These are phyloP conservation scores for Passiflora organensis DNA, from an alignment of 345 rosid species.

Conservation along the genomic window DNA sequence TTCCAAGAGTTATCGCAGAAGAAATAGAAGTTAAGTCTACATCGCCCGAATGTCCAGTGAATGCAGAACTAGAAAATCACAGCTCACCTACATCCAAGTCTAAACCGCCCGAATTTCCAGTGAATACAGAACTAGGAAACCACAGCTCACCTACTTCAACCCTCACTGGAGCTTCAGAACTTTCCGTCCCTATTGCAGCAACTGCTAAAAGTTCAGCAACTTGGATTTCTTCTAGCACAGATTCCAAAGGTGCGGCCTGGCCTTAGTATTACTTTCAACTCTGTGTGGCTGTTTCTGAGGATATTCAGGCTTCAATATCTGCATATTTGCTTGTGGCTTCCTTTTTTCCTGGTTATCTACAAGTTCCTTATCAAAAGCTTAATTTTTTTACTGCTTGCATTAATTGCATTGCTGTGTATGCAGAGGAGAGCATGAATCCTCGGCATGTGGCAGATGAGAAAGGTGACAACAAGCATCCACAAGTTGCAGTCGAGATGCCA, in stretches of 20 bases:
- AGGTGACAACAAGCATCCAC: not conserved
- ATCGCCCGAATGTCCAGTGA: slow-evolving; percentile 23
- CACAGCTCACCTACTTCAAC: slow-evolving; percentile 25
- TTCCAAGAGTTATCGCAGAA: slow-evolving; percentile 66
- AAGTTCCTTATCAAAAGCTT: too few species aligned
- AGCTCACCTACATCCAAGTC: slow-evolving; percentile 33
- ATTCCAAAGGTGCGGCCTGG: slow-evolving; percentile 29
- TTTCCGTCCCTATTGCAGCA: slow-evolving; percentile 22
- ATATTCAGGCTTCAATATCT: slow-evolving; percentile 3
- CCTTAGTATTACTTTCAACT: slow-evolving; percentile 11
- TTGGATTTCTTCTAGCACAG: slow-evolving; percentile 14
- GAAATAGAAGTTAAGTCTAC: slow-evolving; percentile 39
- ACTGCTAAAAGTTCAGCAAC: slow-evolving; percentile 22
- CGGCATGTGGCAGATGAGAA: not conserved
- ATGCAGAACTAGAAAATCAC: slow-evolving; percentile 15
- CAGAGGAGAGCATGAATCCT: too few species aligned
- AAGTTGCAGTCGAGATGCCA: not conserved
- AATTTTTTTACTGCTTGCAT: too few species aligned
- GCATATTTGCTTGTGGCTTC: not conserved
- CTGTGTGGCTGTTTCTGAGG: too few species aligned
- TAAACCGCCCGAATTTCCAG: slow-evolving; percentile 21
- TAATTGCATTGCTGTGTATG: too few species aligned
- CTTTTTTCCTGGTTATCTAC: too few species aligned
- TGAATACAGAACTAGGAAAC: slow-evolving; percentile 19
- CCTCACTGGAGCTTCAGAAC: slow-evolving; percentile 23